phyloP scores from a whole-genome alignment of 2,329 filamentous ascomycete species.

The Mycosphaerelloides madeirae region DNA sequence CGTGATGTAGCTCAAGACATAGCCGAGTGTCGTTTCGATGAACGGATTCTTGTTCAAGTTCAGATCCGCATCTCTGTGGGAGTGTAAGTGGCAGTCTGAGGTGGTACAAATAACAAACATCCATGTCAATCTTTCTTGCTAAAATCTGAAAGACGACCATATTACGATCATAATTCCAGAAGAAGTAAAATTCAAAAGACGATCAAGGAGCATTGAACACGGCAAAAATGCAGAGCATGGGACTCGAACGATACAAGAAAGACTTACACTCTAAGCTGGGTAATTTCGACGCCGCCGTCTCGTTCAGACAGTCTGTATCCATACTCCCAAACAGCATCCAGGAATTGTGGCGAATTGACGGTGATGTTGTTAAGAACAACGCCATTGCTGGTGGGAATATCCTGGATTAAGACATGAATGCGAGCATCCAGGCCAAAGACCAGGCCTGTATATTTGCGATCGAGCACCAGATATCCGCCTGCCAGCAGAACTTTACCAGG shows the following conservation, averaged over 20 bases:
- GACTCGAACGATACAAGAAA: no score
- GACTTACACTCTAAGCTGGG: conserved; percentile 72
- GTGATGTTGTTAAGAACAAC: conserved; percentile 66
- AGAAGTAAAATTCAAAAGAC: no score
- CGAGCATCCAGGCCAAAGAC: conserved; percentile 62
- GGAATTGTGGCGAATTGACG: conserved; percentile 88
- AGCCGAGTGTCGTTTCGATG: conserved; percentile 84
- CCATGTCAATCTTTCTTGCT: background rate
- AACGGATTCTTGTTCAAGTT: conserved; percentile 68
- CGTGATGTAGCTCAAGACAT: conserved; percentile 77
- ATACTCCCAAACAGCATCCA: conserved; percentile 82
- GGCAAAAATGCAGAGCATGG: no score
- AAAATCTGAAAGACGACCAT: no score
- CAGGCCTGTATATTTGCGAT: conserved; percentile 74
- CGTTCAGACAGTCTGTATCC: conserved; percentile 65
- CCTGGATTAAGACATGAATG: conserved; percentile 57
- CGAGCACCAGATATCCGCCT: conserved; percentile 91
- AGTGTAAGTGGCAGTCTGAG: conserved; percentile 16
- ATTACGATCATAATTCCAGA: no score
- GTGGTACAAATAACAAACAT: background rate
- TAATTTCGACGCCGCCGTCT: conserved; percentile 74
- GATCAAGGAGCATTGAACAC: background rate
- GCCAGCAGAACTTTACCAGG: conserved; percentile 94
- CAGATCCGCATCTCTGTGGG: conserved; percentile 33
- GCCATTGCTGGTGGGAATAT: conserved; percentile 54